Base-by-base conservation (phyloP, 257 asterid genomes). In the Solanum pennellii region DNA sequence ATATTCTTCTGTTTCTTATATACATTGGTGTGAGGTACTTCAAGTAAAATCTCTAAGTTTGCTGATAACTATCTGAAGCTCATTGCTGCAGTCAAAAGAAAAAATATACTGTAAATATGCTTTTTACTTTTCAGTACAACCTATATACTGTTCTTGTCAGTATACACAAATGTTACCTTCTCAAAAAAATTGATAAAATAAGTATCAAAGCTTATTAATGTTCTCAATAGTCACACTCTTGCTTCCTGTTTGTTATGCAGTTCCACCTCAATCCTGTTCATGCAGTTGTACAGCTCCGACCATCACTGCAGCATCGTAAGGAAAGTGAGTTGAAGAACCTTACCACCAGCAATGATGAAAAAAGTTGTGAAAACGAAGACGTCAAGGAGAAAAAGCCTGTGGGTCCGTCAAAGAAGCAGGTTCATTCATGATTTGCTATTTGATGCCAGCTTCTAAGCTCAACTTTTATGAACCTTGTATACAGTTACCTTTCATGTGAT, bases 231-330 rank as follows among this genome's bases (percentile, higher is more conserved):
- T 29, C 25, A 80, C 44, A 41, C 20, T 47, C 86, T 83, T 41
- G 59, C 45, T 83, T 49, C 45, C 83, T 88, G 69, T 91, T 86
- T 91, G 86, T 89, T 83, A 72, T 93, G 96, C 96, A 97, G 99
- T 91, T 97, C 86, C 94, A 94, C 95, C 91, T 95, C 93, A 93
- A 89, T 88, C 98, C 96, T 87, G 69, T 97, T 89, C 95, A 95
- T 88, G 92, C 98, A 88, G 93, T 93, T 82, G 93, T 94, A 71
- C 99, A 97, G 91, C 97, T 97, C 73, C 96, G 98, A 87, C 96
- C 99, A 90, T 93, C 98, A 15, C 87, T 91, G 95, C 83, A 84
- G 25, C 95, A 92, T 89, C 92, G 87, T 59, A 91, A 89, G 87
- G 49, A 91, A 72, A 87, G 82, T 87, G 92, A 87, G n/a, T 86